These are phyloP conservation scores for Aurantiochytrium sp. DNA, from an alignment of 108 stramenopile genomes.

Conservation along the genomic window DNA sequence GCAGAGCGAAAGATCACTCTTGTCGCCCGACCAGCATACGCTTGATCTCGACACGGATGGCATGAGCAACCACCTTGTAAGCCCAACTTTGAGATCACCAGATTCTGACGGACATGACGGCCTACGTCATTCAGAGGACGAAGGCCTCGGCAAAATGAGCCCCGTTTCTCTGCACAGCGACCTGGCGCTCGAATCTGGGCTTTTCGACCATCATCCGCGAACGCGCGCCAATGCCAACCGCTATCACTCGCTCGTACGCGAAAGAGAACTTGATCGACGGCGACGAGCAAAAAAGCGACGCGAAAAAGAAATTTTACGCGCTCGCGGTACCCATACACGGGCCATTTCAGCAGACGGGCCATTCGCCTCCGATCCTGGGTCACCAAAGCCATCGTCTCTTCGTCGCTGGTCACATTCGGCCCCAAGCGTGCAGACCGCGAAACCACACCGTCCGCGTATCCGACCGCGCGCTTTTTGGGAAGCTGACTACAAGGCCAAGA, in stretches of 20 bases:
- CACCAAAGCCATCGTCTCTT: too few relatives aligned
- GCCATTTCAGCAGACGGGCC: too few relatives aligned
- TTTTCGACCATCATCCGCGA: background rate
- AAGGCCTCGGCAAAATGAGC: too few relatives aligned
- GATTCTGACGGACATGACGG: too few relatives aligned
- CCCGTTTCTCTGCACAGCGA: background rate
- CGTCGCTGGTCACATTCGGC: background rate
- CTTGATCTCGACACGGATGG: too few relatives aligned
- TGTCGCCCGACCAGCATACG: background rate
- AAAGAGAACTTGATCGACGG: background rate
- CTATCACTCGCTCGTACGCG: background rate
- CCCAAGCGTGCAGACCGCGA: background rate
- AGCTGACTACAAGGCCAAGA: background rate
- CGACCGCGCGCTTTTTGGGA: background rate
- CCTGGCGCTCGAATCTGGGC: background rate
- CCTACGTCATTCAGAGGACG: too few relatives aligned
- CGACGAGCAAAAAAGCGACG: background rate
- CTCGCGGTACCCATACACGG: too few relatives aligned
- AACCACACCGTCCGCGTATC: background rate
- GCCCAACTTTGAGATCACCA: too few relatives aligned
- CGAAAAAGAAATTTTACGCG: background rate
- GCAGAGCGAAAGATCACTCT: background rate
- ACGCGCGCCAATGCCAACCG: background rate
- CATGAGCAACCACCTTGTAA: too few relatives aligned
- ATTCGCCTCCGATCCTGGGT: too few relatives aligned